Percentiles rank a stretch among this genome's conserved stretches.
phyloP scores from a whole-genome alignment of 169 alveolate genomes.

The Ichthyophthirius multifiliis region DNA sequence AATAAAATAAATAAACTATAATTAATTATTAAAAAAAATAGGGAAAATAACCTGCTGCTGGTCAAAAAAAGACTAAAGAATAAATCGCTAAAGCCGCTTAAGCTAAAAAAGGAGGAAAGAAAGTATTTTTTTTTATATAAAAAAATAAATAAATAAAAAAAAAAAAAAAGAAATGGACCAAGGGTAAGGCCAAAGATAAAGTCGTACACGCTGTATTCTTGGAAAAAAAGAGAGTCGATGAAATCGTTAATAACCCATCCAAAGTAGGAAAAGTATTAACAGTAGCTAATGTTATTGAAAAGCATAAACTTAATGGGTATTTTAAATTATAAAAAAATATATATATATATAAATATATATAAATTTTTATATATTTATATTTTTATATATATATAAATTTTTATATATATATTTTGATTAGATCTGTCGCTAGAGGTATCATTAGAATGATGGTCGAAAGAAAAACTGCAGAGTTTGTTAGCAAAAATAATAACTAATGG shows the following conservation, averaged over 20 bases:
- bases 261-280: conserved; percentile 37
- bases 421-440: conserved; percentile 35
- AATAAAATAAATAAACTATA: no score
- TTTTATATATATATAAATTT: neutral
- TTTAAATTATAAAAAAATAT: neutral
- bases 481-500: conserved; percentile 21
- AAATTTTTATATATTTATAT: neutral
- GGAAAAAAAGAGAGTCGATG: conserved; percentile 3
- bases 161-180: conserved; percentile 35
- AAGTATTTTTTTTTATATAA: neutral
- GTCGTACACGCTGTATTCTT: conserved; percentile 32
- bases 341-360: neutral
- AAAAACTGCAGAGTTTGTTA: conserved; percentile 13
- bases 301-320: conserved; percentile 41
- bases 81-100: conserved; percentile 34
- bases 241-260: conserved; percentile 14
- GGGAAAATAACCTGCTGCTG: conserved; percentile 43
- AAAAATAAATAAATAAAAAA: no score
- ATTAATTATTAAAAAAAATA: no score
- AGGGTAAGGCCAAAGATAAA: conserved; percentile 43
- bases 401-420: neutral
- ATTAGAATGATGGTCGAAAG: conserved; percentile 11
- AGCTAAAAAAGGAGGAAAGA: conserved; percentile 26
- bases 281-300: conserved; percentile 21
- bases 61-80: conserved; percentile 39